Evolutionary conservation across 768 basidiomycete species (phyloP).

Genomic region (Naganishia vaughanmartiniae): DNA sequence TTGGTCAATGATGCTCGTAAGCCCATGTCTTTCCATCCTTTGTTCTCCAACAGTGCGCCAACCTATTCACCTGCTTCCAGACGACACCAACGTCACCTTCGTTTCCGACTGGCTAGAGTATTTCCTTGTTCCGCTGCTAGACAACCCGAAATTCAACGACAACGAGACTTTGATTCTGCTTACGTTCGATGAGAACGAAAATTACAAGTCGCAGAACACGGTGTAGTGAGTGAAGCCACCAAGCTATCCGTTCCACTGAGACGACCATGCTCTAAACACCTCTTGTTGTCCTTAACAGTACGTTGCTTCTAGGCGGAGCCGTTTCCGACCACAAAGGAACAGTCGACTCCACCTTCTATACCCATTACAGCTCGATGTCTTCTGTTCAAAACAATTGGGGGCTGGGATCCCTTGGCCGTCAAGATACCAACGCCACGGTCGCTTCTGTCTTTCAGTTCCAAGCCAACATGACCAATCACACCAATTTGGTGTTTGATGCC

Average conservation of each 20-base stretch:
- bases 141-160: slow-evolving; percentile 60
- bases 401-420: slow-evolving; percentile 62
- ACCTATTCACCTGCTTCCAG: slow-evolving; percentile 3
- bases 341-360: slow-evolving; percentile 60
- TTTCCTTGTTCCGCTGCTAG: slow-evolving; percentile 60
- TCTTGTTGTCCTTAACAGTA: slow-evolving; percentile 11
- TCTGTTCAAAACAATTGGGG: slow-evolving; percentile 65
- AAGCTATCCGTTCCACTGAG: too few relatives aligned
- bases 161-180: slow-evolving; percentile 60
- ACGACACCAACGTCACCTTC: slow-evolving; percentile 62
- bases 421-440: slow-evolving; percentile 58
- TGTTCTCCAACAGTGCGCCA: background rate
- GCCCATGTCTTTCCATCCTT: background rate
- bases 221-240: slow-evolving; percentile 56
- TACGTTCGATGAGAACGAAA: slow-evolving; percentile 64
- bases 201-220: slow-evolving; percentile 52
- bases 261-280: too few relatives aligned
- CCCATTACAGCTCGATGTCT: slow-evolving; percentile 62
- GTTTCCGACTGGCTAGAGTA: slow-evolving; percentile 56
- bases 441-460: slow-evolving; percentile 61
- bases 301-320: slow-evolving; percentile 35
- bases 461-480: slow-evolving; percentile 57
- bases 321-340: slow-evolving; percentile 26
- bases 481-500: slow-evolving; percentile 50
- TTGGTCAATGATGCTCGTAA: slow-evolving; percentile 60